A percentile compares a stretch with the other conserved stretches of the same genome.
Conservation (phyloP, 1,139 yeast genomes). For the Geotrichum armillariae region DNA sequence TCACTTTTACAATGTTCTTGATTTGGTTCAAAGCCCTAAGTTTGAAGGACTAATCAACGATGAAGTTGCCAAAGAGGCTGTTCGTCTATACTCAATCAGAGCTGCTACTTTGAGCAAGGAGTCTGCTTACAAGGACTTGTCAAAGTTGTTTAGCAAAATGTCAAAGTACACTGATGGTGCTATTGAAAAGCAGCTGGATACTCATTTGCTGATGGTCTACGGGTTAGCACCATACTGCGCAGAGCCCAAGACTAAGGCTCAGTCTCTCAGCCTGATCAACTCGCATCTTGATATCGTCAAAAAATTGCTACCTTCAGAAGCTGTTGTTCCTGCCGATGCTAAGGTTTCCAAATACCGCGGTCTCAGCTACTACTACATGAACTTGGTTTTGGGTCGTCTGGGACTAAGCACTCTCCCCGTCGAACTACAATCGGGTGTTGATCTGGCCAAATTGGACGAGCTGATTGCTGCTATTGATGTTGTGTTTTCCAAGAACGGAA, state of each 20-base stretch:
- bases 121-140: slow-evolving; percentile 13
- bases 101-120: slow-evolving; percentile 18
- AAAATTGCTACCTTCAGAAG: slow-evolving; percentile 2
- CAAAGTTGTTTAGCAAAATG: slow-evolving; percentile 16
- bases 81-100: slow-evolving; percentile 20
- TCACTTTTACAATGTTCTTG: slow-evolving; percentile 15
- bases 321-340: slow-evolving; percentile 8
- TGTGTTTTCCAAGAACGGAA: slow-evolving; percentile 8
- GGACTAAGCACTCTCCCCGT: slow-evolving; percentile 16
- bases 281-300: slow-evolving; percentile 4
- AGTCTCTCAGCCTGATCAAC: slow-evolving; percentile 2
- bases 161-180: not conserved
- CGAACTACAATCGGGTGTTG: slow-evolving; percentile 10
- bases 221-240: slow-evolving; percentile 18
- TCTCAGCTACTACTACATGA: slow-evolving; percentile 14
- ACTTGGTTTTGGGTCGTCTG: slow-evolving; percentile 18
- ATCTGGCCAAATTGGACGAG: slow-evolving; percentile 14
- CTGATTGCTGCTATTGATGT: slow-evolving; percentile 9
- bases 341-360: slow-evolving; percentile 9
- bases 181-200: slow-evolving; percentile 11
- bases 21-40: slow-evolving; percentile 14
- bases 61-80: slow-evolving; percentile 14
- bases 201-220: slow-evolving; percentile 19
- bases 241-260: not conserved
- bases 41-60: slow-evolving; percentile 7